Evolutionary conservation across 805 yeast species (phyloP).

Genomic region (Tetrapisispora fleetii): DNA sequence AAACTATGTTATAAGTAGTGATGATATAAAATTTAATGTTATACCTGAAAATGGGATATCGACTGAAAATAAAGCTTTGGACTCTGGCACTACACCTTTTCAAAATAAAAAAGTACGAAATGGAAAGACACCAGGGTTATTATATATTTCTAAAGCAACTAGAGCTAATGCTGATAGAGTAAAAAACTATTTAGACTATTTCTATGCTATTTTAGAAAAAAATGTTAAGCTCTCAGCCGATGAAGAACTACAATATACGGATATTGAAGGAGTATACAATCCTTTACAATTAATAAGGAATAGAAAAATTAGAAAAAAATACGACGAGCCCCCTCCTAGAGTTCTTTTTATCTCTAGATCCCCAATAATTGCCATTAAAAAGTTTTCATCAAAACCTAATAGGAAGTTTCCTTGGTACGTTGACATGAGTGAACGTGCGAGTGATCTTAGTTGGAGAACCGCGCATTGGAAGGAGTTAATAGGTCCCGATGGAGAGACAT

Average conservation of each 20-base stretch:
- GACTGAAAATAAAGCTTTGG: not conserved
- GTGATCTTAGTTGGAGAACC: slow-evolving; percentile 46
- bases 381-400: slow-evolving; percentile 43
- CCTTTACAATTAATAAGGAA: slow-evolving; percentile 78
- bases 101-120: not conserved
- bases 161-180: slow-evolving; percentile 25
- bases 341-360: slow-evolving; percentile 37
- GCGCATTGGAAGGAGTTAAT: slow-evolving; percentile 26
- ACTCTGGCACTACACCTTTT: not conserved
- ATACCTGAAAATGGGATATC: not conserved
- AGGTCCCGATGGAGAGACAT: slow-evolving; percentile 21
- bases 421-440: slow-evolving; percentile 46
- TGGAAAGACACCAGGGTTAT: too few species aligned
- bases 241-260: slow-evolving; percentile 28
- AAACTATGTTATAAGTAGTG: slow-evolving; percentile 10
- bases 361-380: slow-evolving; percentile 47
- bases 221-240: slow-evolving; percentile 23
- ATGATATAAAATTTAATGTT: not conserved
- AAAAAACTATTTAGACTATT: slow-evolving; percentile 34
- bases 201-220: slow-evolving; percentile 40
- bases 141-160: slow-evolving; percentile 13
- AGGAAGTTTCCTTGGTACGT: slow-evolving; percentile 51
- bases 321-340: slow-evolving; percentile 33
- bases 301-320: slow-evolving; percentile 45
- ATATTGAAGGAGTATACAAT: slow-evolving; percentile 62